These are phyloP conservation scores for Pseudogymnoascus sp. DNA, from an alignment of 2,329 filamentous ascomycete species.

Conservation along the genomic window DNA sequence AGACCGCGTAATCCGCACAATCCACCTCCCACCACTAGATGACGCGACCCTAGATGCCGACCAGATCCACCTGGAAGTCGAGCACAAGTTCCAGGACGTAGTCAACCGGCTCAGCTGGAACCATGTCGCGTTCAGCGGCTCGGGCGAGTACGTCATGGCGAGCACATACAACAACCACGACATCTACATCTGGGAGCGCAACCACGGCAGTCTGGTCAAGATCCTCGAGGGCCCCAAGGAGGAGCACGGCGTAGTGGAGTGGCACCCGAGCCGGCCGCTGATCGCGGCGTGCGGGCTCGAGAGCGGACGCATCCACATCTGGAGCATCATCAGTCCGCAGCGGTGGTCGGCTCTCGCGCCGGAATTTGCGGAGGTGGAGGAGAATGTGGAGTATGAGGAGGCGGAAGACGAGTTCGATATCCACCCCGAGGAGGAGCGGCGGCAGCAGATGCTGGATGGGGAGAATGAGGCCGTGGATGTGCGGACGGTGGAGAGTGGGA, in stretches of 20 bases:
- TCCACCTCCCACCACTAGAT: constrained; percentile 74
- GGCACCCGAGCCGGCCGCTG: constrained; percentile 83
- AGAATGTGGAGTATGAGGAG: constrained; percentile 95
- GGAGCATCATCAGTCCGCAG: constrained; percentile 91
- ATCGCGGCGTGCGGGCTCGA: constrained; percentile 89
- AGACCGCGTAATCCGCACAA: constrained; percentile 89
- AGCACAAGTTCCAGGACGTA: constrained; percentile 97
- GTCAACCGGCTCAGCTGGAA: constrained; percentile 96
- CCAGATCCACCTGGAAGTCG: constrained; percentile 80
- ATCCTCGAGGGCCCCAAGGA: constrained; percentile 96
- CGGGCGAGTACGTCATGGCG: constrained; percentile 90
- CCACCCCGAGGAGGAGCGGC: constrained; percentile 87
- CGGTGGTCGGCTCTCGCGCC: constrained; percentile 95
- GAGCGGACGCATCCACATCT: constrained; percentile 87
- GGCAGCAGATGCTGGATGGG: constrained; percentile 78
- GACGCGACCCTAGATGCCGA: constrained; percentile 67
- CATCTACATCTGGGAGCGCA: constrained; percentile 95
- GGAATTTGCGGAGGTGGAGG: constrained; percentile 94
- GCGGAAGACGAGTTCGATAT: constrained; percentile 97
- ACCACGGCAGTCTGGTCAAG: constrained; percentile 86
- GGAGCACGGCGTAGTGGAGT: constrained; percentile 92
- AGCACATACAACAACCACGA: constrained; percentile 98
- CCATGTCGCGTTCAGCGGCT: constrained; percentile 88
- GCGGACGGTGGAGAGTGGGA: constrained; percentile 58
- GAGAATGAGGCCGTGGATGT: constrained; percentile 95